Evolutionary conservation across 2,329 filamentous ascomycete genomes (phyloP).

Genomic region (Thermothelomyces thermophilus): DNA sequence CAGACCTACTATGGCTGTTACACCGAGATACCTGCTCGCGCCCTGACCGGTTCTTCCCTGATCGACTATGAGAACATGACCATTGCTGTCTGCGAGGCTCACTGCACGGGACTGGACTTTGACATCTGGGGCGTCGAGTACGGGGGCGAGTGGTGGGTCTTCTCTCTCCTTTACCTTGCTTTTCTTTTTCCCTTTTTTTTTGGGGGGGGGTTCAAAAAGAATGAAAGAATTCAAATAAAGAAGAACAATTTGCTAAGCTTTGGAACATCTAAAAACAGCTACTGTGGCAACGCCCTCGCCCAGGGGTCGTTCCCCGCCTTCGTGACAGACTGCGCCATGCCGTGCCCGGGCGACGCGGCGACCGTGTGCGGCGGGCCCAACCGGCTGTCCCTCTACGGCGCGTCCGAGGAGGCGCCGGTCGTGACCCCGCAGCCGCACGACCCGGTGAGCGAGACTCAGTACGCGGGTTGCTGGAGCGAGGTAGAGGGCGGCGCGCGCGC

Average conservation of each 20-base stretch:
- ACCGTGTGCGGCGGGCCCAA: slow-evolving; percentile 18
- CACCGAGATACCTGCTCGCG: slow-evolving; percentile 16
- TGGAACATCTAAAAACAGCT: slow-evolving; percentile 4
- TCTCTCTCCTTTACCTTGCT: not conserved
- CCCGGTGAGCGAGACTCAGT: slow-evolving; percentile 3
- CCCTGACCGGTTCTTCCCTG: slow-evolving; percentile 10
- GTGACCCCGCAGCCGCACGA: slow-evolving; percentile 12
- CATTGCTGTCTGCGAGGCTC: slow-evolving; percentile 11
- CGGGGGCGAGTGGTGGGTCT: slow-evolving; percentile 19
- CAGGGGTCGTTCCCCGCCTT: slow-evolving; percentile 19
- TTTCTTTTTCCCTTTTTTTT: no score
- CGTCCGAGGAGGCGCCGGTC: not conserved
- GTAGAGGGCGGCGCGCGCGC: slow-evolving; percentile 10
- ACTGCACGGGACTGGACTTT: slow-evolving; percentile 14
- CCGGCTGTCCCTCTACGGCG: slow-evolving; percentile 21
- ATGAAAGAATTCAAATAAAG: no score
- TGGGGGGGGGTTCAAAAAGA: no score
- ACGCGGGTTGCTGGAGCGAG: slow-evolving; percentile 21
- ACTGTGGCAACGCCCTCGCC: slow-evolving; percentile 16
- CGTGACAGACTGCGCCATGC: slow-evolving; percentile 16
- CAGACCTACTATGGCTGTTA: slow-evolving; percentile 23
- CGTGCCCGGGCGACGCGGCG: slow-evolving; percentile 16
- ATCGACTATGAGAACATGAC: slow-evolving; percentile 18
- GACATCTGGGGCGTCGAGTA: slow-evolving; percentile 20
- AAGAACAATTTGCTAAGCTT: not conserved